These are phyloP conservation scores for Phialophora chinensis DNA, from an alignment of 2,329 filamentous ascomycete species.

Conservation along the genomic window DNA sequence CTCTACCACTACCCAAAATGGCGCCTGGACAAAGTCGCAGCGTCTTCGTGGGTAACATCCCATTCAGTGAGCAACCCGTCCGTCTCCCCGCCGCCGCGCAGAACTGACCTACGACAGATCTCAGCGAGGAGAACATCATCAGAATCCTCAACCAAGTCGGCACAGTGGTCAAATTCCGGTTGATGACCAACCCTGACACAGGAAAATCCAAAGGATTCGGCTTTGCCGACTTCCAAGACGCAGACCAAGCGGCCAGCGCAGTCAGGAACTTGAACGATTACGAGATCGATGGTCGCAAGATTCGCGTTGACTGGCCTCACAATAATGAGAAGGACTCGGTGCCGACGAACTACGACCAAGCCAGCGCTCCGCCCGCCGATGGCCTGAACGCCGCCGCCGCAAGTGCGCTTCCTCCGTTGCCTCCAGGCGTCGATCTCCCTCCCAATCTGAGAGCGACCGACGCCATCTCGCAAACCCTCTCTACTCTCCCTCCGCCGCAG, in stretches of 20 bases:
- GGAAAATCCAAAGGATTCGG: slow-evolving; percentile 95
- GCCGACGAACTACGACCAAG: slow-evolving; percentile 56
- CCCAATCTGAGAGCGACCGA: slow-evolving; percentile 84
- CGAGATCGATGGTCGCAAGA: slow-evolving; percentile 91
- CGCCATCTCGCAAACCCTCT: slow-evolving; percentile 88
- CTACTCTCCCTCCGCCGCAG: slow-evolving; percentile 82
- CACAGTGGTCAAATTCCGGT: slow-evolving; percentile 86
- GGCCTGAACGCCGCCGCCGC: slow-evolving; percentile 45
- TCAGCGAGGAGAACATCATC: slow-evolving; percentile 94
- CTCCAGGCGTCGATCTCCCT: slow-evolving; percentile 81
- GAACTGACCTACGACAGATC: slow-evolving; percentile 62
- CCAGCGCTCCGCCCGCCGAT: slow-evolving; percentile 43
- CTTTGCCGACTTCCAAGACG: slow-evolving; percentile 93
- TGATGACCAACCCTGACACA: slow-evolving; percentile 95
- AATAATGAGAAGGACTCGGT: slow-evolving; percentile 78
- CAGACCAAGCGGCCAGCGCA: slow-evolving; percentile 88
- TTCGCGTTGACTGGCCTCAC: slow-evolving; percentile 95
- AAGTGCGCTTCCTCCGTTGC: slow-evolving; percentile 72
- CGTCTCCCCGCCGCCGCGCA: not conserved
- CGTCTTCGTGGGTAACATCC: slow-evolving; percentile 63
- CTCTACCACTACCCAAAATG: slow-evolving; percentile 41
- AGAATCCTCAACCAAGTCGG: slow-evolving; percentile 91
- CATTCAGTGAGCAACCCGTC: slow-evolving; percentile 71
- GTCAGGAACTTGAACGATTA: slow-evolving; percentile 95
- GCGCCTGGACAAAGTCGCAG: slow-evolving; percentile 52